Evolutionary conservation across 768 basidiomycete species (phyloP).

Genomic region (Pleurotus giganteus): DNA sequence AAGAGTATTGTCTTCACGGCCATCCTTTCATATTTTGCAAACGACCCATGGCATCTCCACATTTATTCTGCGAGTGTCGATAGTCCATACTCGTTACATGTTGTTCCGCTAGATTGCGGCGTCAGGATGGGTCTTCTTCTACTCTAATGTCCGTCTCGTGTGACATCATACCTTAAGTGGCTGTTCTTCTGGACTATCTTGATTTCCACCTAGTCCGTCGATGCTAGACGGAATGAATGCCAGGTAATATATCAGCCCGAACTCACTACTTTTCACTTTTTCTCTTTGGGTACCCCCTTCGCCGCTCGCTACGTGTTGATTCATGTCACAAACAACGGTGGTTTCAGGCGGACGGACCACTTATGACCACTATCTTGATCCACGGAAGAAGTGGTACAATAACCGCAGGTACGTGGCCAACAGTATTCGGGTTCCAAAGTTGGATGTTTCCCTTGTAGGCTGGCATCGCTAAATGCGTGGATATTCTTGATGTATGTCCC

Average conservation of each 20-base stretch:
- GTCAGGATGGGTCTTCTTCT: neutral
- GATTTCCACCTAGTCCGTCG: neutral
- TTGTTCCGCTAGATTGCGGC: neutral
- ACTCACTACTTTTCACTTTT: neutral
- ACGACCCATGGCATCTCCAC: no score
- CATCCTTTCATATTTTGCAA: no score
- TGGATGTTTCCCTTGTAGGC: neutral
- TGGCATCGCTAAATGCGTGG: neutral
- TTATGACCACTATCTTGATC: conserved; percentile 38
- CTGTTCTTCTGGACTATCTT: neutral
- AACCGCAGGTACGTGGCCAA: conserved; percentile 54
- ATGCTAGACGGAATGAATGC: neutral
- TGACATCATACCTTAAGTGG: neutral
- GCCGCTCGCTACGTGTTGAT: neutral
- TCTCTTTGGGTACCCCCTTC: neutral
- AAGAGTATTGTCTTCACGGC: neutral
- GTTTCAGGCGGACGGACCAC: neutral
- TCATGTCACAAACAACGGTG: neutral
- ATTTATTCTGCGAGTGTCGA: no score
- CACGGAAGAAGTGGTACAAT: conserved; percentile 71
- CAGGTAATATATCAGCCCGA: neutral
- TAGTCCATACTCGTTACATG: neutral
- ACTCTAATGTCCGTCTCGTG: neutral
- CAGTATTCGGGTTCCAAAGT: conserved; percentile 18
- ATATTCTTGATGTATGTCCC: conserved; percentile 1